Percentiles rank a stretch among this genome's conserved stretches.
phyloP scores from a whole-genome alignment of 305 asterid genomes.

The Fraxinus xanthoxyloides region DNA sequence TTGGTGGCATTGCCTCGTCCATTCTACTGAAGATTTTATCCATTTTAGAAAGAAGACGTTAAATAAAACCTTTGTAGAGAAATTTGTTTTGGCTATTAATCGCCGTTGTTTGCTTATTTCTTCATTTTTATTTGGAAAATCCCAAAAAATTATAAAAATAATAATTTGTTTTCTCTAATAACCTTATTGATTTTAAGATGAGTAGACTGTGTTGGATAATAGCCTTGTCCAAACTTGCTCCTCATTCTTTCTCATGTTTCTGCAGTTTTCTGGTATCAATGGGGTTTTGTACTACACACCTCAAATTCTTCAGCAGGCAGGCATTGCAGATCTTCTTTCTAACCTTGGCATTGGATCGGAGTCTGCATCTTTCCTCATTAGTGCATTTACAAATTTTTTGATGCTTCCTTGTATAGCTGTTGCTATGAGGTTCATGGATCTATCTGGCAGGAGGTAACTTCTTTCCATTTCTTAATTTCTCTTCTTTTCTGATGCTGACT shows the following conservation, averaged over 20 bases:
- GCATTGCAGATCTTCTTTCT: conserved; percentile 72
- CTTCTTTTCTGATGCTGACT: not conserved
- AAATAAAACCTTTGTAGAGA: not conserved
- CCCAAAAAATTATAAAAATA: not conserved
- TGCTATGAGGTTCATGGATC: conserved; percentile 92
- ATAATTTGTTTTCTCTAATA: not conserved
- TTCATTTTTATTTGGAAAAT: not conserved
- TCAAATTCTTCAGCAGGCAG: conserved; percentile 89
- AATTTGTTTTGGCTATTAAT: not conserved
- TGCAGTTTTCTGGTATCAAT: conserved; percentile 89
- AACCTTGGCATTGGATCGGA: conserved; percentile 67
- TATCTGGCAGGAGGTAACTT: conserved; percentile 78
- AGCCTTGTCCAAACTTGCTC: not conserved
- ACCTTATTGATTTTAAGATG: not conserved
- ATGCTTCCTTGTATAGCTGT: conserved; percentile 88
- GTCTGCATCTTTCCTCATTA: conserved; percentile 77
- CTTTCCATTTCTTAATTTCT: not conserved
- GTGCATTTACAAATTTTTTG: conserved; percentile 64
- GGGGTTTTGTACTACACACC: conserved; percentile 92
- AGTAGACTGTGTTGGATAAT: not conserved
- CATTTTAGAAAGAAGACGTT: not conserved
- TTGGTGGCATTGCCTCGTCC: not conserved
- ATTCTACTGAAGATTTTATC: not conserved
- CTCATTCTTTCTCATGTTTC: conserved; percentile 14
- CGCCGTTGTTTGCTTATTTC: not conserved